Evolutionary conservation across 208 protist genomes (phyloP), one percentile per base, ranked within the genome.

Genomic region (Trypanosoma mega): DNA sequence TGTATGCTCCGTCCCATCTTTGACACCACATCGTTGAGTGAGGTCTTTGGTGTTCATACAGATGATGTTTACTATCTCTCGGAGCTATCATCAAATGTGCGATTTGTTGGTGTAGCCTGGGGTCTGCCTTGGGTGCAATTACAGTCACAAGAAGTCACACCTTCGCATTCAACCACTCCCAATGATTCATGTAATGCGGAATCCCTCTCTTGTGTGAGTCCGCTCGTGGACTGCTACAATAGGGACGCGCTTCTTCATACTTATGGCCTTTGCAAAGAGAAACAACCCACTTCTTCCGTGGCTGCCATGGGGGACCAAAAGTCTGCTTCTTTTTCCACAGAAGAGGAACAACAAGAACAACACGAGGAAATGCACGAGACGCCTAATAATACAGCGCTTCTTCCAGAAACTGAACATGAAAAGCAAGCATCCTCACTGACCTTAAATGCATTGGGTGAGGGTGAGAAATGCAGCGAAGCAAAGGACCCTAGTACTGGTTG

Each of bases 61-160:
- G 33, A 63, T 11, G 16, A 23, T 1, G 47, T 59, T 20, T 68
- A 71, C 24, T 67, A 55, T 43, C 59, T 74, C 33, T 57, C 48
- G 27, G 24, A 21, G 33, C 56, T 47, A 59, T 63, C 45, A 18
- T 18, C 36, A 16, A 45, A 52, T 26, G 82, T 85, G n/a, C 56
- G 75, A 3, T 85, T 89, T 56, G 33, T 85, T 7, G 82, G 82
- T 20, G 63, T 73, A 5, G 78, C 78, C 1, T 72, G 68, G 51
- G 82, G 78, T 21, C 37, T 89, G 12, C 76, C 76, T 9, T 89
- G 82, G 82, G 51, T 80, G 23, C 18, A 20, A 37, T 5, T 52
- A 18, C 20, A 59, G 23, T 9, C 33, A n/a, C 20, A 26, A 36
- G 34, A 55, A 21, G 47, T 20, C 46, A 37, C 11, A 30, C 26